phyloP scores from a whole-genome alignment of 2,329 filamentous ascomycete genomes.

The Graphiopsis chlorocephala region DNA sequence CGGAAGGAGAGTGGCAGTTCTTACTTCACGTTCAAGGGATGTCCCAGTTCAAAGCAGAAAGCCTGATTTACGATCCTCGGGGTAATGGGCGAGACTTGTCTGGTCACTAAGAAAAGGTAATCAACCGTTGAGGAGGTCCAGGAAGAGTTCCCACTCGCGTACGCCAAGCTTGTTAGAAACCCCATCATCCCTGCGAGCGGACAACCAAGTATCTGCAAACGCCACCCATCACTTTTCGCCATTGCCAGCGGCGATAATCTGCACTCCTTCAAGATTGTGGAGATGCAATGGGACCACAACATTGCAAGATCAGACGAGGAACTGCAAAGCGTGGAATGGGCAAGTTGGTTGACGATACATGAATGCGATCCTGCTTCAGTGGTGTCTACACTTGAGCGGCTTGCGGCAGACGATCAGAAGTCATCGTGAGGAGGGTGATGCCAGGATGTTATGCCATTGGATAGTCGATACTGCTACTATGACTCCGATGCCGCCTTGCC shows the following conservation, averaged over 20 bases:
- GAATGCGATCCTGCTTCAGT: neutral
- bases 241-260: neutral
- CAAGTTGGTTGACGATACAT: neutral
- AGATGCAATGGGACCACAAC: neutral
- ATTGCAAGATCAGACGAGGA: neutral
- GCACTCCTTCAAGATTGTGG: neutral
- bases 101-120: neutral
- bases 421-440: neutral
- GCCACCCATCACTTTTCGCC: neutral
- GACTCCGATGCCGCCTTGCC: neutral
- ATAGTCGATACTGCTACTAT: neutral
- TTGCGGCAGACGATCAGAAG: neutral
- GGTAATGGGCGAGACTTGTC: neutral
- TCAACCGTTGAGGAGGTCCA: neutral
- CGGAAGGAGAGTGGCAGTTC: neutral
- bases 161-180: neutral
- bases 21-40: neutral
- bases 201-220: neutral
- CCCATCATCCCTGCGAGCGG: neutral
- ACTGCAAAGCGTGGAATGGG: neutral
- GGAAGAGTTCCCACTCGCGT: neutral
- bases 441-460: neutral
- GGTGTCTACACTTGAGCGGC: neutral
- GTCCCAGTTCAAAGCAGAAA: neutral
- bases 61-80: neutral